Percentiles rank a stretch among this genome's conserved stretches.
These are phyloP conservation scores for Conticribra weissflogii DNA, from an alignment of 108 stramenopile genomes.

Conservation along the genomic window DNA sequence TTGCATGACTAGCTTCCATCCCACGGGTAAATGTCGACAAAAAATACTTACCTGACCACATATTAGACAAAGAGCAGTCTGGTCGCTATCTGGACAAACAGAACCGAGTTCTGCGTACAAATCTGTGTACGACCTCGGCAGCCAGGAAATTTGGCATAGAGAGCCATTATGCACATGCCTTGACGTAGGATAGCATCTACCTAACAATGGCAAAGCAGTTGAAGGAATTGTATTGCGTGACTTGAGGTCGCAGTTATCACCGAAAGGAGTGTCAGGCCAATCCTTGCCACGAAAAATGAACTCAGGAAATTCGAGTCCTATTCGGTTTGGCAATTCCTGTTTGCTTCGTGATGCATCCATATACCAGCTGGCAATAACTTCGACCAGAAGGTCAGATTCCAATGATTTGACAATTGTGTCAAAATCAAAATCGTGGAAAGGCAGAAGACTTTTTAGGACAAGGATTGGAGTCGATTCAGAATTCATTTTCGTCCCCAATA, in stretches of 20 bases:
- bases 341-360: conserved; percentile 24
- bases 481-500: background rate
- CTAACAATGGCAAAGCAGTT: conserved; percentile 34
- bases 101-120: conserved; percentile 78
- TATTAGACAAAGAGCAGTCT: conserved; percentile 83
- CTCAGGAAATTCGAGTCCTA: conserved; percentile 14
- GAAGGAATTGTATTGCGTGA: conserved; percentile 10
- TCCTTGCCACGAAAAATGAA: conserved; percentile 50
- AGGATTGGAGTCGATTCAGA: background rate
- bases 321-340: background rate
- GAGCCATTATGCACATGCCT: conserved; percentile 4
- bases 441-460: conserved; percentile 36
- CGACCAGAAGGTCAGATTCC: conserved; percentile 48
- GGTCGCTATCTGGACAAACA: conserved; percentile 76
- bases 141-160: conserved; percentile 52
- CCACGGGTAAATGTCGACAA: background rate
- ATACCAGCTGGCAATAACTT: conserved; percentile 45
- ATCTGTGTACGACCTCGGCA: conserved; percentile 89
- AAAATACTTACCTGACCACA: conserved; percentile 69
- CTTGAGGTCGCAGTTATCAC: background rate
- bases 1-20: background rate
- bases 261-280: conserved; percentile 61
- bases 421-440: conserved; percentile 54
- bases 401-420: conserved; percentile 61
- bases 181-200: background rate